Evolutionary conservation across 2,329 filamentous ascomycete species (phyloP).

Genomic region (Phoma sp.): DNA sequence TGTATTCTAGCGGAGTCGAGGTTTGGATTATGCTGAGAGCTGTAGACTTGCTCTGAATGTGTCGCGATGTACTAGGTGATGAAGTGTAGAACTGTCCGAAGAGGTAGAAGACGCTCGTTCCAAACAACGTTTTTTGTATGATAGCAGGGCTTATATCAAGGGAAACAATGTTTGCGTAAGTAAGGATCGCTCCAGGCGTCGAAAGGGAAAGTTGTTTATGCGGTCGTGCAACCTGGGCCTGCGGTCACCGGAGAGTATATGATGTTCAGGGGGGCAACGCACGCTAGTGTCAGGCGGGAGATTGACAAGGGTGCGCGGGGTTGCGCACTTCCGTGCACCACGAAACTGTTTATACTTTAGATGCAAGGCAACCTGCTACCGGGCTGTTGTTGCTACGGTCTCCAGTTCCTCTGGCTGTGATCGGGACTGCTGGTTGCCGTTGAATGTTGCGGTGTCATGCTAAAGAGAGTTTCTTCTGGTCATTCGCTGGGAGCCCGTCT

Average conservation of each 20-base stretch:
- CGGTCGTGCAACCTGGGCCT: slow-evolving; percentile 25
- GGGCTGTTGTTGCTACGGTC: slow-evolving; percentile 15
- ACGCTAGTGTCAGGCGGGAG: slow-evolving; percentile 19
- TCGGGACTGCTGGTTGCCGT: neutral
- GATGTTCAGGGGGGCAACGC: slow-evolving; percentile 27
- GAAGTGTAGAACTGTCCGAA: neutral
- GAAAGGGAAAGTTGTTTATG: slow-evolving; percentile 27
- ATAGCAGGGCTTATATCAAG: slow-evolving; percentile 15
- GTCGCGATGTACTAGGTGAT: neutral
- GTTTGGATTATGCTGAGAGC: neutral
- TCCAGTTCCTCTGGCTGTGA: slow-evolving; percentile 6
- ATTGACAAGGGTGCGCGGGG: slow-evolving; percentile 25
- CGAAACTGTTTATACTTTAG: slow-evolving; percentile 18
- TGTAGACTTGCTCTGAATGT: too few species aligned
- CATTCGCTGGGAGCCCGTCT: neutral
- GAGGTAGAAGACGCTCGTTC: slow-evolving; percentile 16
- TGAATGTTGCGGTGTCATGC: slow-evolving; percentile 1
- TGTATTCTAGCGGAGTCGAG: neutral
- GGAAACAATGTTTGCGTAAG: slow-evolving; percentile 27
- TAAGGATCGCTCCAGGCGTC: slow-evolving; percentile 23
- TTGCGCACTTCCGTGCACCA: slow-evolving; percentile 23
- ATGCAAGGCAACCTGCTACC: slow-evolving; percentile 20
- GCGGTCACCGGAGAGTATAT: slow-evolving; percentile 23
- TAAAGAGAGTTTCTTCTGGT: neutral
- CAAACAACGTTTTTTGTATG: slow-evolving; percentile 1